Evolutionary conservation across 2,329 filamentous ascomycete genomes (phyloP), one percentile per base, ranked within the genome.

Genomic region (Cladosporium sp.): DNA sequence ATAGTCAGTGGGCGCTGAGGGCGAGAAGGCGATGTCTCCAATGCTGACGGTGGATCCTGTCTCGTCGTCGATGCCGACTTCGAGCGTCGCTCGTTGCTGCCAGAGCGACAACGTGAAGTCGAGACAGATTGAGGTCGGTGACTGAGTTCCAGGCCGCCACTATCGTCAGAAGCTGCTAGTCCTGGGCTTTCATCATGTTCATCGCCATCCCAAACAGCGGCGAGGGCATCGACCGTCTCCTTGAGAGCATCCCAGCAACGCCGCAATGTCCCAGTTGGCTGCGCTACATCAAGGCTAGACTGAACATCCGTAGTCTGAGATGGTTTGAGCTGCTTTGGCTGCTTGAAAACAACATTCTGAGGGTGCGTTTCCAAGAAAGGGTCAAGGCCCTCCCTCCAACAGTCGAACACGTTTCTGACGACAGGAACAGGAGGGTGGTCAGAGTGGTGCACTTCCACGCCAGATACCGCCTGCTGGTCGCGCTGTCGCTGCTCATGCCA

Each of bases 211-310:
- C 45, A 48, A 3, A 32, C 45, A 13, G 18, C 34, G 22, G 40
- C 34, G 15, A 51, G 3, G 24, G 37, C 48, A 24, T 51, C 48
- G 8, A 51, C 3, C 5, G 48, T 29, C 40, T 51, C 48, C 15
- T 44, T 39, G 15, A 51, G 18, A 39, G 48, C 48, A 20, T 15
- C 41, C 39, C 48, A 51, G 24, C 40, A 43, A 15, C 48, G 41
- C 13, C 41, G 13, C 12, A 51, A 22, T 11, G 34, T 44, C 7
- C 32, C 32, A 17, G 22, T 9, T 4, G 22, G 4, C 9, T 4
- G 22, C 4, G 22, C 5, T 9, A 5, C 22, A 27, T 27, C 22
- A 27, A 9, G 5, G 9, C 22, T 5, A 4, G 22, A 9, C 9
- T 5, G 5, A 27, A 27, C 22, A 5, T 27, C 9, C 22, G 4